Evolutionary conservation across 495 filamentous ascomycete species (phyloP).

Genomic region (Aspergillus conjunctus): DNA sequence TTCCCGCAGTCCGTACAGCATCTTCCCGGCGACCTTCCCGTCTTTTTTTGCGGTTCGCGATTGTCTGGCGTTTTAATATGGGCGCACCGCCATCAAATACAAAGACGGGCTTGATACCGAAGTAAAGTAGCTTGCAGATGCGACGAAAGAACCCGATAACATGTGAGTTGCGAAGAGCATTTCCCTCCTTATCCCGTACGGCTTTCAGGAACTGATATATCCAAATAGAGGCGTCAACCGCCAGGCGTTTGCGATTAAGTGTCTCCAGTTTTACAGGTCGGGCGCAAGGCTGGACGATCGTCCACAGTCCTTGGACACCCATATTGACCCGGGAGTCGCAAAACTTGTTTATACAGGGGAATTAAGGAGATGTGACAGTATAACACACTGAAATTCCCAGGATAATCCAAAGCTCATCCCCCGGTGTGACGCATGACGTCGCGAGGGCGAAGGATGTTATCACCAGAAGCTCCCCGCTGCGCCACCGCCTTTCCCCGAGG

Average conservation of each 20-base stretch:
- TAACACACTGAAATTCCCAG: not conserved
- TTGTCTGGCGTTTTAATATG: slow-evolving; percentile 85
- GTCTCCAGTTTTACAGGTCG: slow-evolving; percentile 86
- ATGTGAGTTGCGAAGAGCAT: slow-evolving; percentile 92
- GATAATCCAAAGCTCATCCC: not conserved
- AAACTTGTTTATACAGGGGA: not conserved
- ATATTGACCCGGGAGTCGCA: slow-evolving; percentile 51
- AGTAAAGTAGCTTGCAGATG: slow-evolving; percentile 95
- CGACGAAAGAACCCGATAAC: slow-evolving; percentile 96
- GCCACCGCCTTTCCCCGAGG: slow-evolving; percentile 23
- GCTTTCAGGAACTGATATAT: slow-evolving; percentile 99
- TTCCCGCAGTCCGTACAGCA: slow-evolving; percentile 86
- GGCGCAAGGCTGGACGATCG: slow-evolving; percentile 87
- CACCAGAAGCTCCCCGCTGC: not conserved
- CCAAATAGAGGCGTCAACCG: slow-evolving; percentile 98
- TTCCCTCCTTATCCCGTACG: slow-evolving; percentile 96
- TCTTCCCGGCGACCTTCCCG: slow-evolving; percentile 90
- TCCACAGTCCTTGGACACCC: slow-evolving; percentile 98
- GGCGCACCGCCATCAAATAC: slow-evolving; percentile 98
- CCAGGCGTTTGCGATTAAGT: slow-evolving; percentile 90
- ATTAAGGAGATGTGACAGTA: slow-evolving; percentile 15
- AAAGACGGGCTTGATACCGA: slow-evolving; percentile 96
- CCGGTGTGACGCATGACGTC: too few relatives aligned
- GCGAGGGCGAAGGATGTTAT: too few relatives aligned
- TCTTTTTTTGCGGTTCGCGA: slow-evolving; percentile 72